Conservation (phyloP, 352 stramenopile species). For the Phytophthora tubulina region DNA sequence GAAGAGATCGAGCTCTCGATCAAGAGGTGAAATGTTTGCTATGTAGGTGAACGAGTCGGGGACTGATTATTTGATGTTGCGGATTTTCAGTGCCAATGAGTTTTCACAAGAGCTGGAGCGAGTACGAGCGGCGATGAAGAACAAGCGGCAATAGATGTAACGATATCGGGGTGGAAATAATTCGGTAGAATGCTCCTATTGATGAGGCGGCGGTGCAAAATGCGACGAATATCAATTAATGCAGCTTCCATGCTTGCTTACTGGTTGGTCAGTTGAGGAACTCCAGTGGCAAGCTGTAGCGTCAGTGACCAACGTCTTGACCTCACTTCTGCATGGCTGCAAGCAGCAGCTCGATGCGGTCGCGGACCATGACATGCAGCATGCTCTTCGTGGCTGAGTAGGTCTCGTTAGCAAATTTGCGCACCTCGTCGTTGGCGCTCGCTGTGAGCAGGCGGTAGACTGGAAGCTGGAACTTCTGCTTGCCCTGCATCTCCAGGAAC, state of each 20-base stretch:
- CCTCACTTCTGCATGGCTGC: slow-evolving; percentile 35
- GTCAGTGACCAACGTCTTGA: background rate
- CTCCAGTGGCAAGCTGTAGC: background rate
- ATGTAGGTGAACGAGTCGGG: too few relatives aligned
- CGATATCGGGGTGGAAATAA: background rate
- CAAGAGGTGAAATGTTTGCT: slow-evolving; percentile 23
- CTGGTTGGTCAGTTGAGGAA: slow-evolving; percentile 14
- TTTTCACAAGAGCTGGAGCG: slow-evolving; percentile 39
- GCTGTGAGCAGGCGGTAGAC: slow-evolving; percentile 68
- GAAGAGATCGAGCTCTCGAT: slow-evolving; percentile 35
- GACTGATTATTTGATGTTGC: background rate
- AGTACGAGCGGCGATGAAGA: slow-evolving; percentile 35
- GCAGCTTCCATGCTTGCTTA: slow-evolving; percentile 13
- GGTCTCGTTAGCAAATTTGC: slow-evolving; percentile 53
- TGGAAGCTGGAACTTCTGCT: slow-evolving; percentile 86
- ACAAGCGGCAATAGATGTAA: slow-evolving; percentile 11
- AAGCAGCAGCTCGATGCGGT: slow-evolving; percentile 68
- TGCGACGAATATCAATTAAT: slow-evolving; percentile 16
- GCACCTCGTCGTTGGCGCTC: slow-evolving; percentile 50
- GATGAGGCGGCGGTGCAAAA: slow-evolving; percentile 4
- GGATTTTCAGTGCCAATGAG: slow-evolving; percentile 27
- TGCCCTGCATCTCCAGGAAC: slow-evolving; percentile 78
- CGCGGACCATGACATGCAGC: slow-evolving; percentile 85
- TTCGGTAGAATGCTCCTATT: background rate
- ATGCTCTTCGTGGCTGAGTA: slow-evolving; percentile 55